These are phyloP conservation scores for Malassezia furfur DNA, from an alignment of 1,284 basidiomycete species.

Conservation along the genomic window DNA sequence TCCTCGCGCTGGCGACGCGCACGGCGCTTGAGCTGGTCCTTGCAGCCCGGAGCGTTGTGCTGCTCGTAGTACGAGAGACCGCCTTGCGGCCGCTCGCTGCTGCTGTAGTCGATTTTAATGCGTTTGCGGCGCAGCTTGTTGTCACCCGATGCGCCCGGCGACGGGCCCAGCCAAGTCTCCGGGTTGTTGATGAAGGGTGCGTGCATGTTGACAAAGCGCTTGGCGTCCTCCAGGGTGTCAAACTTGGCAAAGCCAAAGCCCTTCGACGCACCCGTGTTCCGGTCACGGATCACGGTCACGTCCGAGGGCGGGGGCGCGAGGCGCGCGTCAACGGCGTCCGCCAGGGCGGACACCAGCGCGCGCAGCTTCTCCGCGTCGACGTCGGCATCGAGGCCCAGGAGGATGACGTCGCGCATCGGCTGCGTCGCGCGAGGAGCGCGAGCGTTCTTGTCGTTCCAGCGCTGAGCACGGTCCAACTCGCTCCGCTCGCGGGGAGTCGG, in stretches of 20 bases:
- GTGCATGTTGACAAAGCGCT: constrained; percentile 16
- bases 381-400: constrained; percentile 16
- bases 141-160: neutral
- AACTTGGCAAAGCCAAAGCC: constrained; percentile 20
- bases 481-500: neutral
- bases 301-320: constrained; percentile 15
- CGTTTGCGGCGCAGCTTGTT: constrained; percentile 13
- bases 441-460: constrained; percentile 10
- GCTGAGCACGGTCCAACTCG: neutral
- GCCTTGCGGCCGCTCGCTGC: constrained; percentile 18
- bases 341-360: constrained; percentile 13
- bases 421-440: constrained; percentile 6
- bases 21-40: constrained; percentile 14
- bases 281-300: constrained; percentile 19
- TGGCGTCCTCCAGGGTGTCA: constrained; percentile 18
- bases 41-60: constrained; percentile 18
- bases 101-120: constrained; percentile 19
- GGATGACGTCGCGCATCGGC: constrained; percentile 19
- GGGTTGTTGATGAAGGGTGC: constrained; percentile 15
- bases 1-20: constrained; percentile 3
- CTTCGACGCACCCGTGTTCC: constrained; percentile 14
- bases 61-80: constrained; percentile 20
- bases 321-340: constrained; percentile 14
- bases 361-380: constrained; percentile 16
- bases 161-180: constrained; percentile 15